Percentiles rank a stretch among this genome's conserved stretches.
Evolutionary conservation across 73 alveolate species (phyloP).

Genomic region (Durusdinium trenchii): DNA sequence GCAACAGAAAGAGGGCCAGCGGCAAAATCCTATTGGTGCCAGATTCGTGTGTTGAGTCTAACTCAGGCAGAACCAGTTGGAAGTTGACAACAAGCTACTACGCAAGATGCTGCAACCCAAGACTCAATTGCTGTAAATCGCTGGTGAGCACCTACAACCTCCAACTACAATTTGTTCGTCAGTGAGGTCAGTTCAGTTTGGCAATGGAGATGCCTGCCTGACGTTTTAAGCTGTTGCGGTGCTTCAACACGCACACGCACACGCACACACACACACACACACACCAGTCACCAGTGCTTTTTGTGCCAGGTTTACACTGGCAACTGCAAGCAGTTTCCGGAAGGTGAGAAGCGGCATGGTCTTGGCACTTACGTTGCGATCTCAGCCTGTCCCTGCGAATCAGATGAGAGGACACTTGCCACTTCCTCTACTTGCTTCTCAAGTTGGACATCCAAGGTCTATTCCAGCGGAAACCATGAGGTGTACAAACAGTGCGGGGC

Average conservation of each 20-base stretch:
- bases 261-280: background rate
- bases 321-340: conserved; percentile 92
- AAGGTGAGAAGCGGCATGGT: conserved; percentile 92
- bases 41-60: background rate
- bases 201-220: conserved; percentile 68
- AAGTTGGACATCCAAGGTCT: background rate
- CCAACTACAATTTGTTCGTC: no score
- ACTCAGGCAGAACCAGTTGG: background rate
- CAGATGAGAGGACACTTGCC: background rate
- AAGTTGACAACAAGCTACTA: background rate
- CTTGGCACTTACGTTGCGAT: conserved; percentile 70
- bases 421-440: background rate
- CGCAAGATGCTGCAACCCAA: conserved; percentile 27
- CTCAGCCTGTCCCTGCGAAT: background rate
- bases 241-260: background rate
- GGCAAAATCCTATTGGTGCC: no score
- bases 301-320: conserved; percentile 84
- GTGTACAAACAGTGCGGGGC: conserved; percentile 65
- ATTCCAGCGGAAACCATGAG: conserved; percentile 82
- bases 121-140: background rate
- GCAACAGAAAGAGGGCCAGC: background rate
- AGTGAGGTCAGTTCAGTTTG: conserved; percentile 85
- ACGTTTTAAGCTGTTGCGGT: background rate
- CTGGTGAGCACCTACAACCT: background rate
- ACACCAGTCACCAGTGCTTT: background rate